phyloP scores from a whole-genome alignment of 2,329 filamentous ascomycete species.

The Lecanicillium sp. region DNA sequence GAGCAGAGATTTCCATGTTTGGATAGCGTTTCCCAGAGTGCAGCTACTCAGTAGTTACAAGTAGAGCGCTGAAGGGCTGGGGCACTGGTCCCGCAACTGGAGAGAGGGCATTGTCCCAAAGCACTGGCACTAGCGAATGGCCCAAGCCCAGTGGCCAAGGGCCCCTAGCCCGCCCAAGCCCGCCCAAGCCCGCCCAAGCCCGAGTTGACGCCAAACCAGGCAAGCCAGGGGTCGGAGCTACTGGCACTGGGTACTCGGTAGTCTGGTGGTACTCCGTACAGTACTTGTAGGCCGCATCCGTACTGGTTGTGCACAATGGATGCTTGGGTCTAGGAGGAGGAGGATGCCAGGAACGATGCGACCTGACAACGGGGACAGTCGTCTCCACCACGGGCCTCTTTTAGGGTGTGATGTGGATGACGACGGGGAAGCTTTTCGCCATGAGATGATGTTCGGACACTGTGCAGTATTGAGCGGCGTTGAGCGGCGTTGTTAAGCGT shows the following conservation, averaged over 20 bases:
- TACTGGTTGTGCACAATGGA: too few species aligned
- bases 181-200: too few species aligned
- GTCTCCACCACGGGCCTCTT: conserved; percentile 8
- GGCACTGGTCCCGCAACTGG: background rate
- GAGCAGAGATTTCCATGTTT: too few species aligned
- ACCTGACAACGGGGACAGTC: conserved; percentile 1
- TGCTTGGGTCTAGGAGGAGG: too few species aligned
- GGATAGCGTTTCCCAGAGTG: too few species aligned
- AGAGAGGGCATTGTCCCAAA: background rate
- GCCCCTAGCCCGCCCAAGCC: conserved; percentile 1
- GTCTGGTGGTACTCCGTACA: too few species aligned
- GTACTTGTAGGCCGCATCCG: background rate
- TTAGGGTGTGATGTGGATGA: background rate
- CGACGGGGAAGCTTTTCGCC: background rate
- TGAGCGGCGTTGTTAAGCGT: background rate
- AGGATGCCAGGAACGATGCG: conserved; percentile 2
- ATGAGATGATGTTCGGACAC: background rate
- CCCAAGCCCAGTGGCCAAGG: background rate
- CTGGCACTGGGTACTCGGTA: too few species aligned
- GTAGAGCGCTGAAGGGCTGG: background rate
- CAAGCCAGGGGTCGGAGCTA: too few species aligned
- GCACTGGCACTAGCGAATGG: conserved; percentile 2
- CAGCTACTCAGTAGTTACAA: too few species aligned
- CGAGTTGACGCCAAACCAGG: too few species aligned
- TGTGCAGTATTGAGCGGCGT: background rate